A percentile compares a stretch with the other conserved stretches of the same genome.
These are phyloP conservation scores for Aristolochia californica DNA, from an alignment of 164 flowering plant species.

Conservation along the genomic window DNA sequence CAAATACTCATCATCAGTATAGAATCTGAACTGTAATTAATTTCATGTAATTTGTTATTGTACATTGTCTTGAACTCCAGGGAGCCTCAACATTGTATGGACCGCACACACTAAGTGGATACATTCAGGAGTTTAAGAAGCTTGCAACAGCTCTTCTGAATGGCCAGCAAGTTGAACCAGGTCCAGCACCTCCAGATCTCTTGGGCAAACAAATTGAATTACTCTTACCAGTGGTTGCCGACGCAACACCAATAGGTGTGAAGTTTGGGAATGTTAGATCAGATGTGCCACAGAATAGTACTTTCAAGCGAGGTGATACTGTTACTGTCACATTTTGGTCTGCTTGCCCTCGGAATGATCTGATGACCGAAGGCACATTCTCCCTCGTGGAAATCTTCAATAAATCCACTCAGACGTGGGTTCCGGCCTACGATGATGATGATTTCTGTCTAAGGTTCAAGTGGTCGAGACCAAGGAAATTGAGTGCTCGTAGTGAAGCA, in stretches of 20 bases:
- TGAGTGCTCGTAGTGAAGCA: constrained; percentile 66
- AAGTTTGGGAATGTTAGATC: constrained; percentile 59
- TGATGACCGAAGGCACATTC: constrained; percentile 93
- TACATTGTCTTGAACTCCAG: constrained; percentile 21
- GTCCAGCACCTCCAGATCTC: constrained; percentile 88
- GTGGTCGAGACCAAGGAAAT: constrained; percentile 78
- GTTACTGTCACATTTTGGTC: constrained; percentile 77
- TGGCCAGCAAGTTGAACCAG: constrained; percentile 37
- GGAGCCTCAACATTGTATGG: constrained; percentile 94
- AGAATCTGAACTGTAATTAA: too few species aligned
- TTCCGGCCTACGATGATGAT: constrained; percentile 85
- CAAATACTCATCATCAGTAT: too few species aligned
- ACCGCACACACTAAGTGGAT: constrained; percentile 85
- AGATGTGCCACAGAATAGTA: constrained; percentile 69
- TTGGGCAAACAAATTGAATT: constrained; percentile 70
- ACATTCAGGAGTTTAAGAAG: constrained; percentile 89
- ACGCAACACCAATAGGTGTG: constrained; percentile 55
- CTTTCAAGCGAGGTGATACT: constrained; percentile 57
- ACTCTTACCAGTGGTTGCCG: constrained; percentile 70
- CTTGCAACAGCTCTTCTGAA: constrained; percentile 58
- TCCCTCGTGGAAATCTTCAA: constrained; percentile 69
- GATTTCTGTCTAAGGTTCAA: constrained; percentile 81
- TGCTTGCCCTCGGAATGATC: constrained; percentile 92
- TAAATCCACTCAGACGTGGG: constrained; percentile 44
- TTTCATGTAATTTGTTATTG: too few species aligned